A percentile compares a stretch with the other conserved stretches of the same genome.
These are phyloP conservation scores for Sherardia arvensis DNA, from an alignment of 257 asterid species.

Conservation along the genomic window DNA sequence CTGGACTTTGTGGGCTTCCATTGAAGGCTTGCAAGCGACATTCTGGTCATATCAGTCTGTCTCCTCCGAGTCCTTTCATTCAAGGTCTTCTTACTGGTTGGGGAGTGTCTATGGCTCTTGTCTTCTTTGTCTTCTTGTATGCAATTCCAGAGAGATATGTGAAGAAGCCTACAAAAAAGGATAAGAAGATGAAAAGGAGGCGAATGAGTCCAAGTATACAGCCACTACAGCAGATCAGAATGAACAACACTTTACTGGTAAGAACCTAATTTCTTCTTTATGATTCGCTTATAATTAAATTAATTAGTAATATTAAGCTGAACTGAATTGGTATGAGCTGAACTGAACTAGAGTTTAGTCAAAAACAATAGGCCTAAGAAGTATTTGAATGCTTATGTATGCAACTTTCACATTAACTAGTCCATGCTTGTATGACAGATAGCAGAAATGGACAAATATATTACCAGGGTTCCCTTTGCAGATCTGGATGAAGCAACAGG, in stretches of 20 bases:
- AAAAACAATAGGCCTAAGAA: no score
- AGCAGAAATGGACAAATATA: slow-evolving; percentile 21
- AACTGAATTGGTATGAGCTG: no score
- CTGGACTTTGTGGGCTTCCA: slow-evolving; percentile 22
- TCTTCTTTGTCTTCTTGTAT: background rate
- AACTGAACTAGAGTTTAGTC: no score
- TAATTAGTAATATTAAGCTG: no score
- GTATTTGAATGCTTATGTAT: no score
- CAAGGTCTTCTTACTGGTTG: background rate
- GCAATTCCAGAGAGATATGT: background rate
- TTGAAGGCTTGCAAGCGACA: background rate
- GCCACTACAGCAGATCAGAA: background rate
- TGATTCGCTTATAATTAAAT: no score
- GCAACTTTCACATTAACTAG: no score
- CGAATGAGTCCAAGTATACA: background rate
- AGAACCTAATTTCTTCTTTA: no score
- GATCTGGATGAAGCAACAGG: no score
- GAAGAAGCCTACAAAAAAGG: background rate
- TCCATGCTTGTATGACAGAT: no score
- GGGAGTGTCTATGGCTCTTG: no score
- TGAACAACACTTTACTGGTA: background rate
- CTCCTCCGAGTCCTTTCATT: background rate
- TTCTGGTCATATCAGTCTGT: background rate
- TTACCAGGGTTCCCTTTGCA: slow-evolving; percentile 10
- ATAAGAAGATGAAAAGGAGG: background rate